phyloP scores from a whole-genome alignment of 805 yeast genomes.

The Geotrichum ghanense region DNA sequence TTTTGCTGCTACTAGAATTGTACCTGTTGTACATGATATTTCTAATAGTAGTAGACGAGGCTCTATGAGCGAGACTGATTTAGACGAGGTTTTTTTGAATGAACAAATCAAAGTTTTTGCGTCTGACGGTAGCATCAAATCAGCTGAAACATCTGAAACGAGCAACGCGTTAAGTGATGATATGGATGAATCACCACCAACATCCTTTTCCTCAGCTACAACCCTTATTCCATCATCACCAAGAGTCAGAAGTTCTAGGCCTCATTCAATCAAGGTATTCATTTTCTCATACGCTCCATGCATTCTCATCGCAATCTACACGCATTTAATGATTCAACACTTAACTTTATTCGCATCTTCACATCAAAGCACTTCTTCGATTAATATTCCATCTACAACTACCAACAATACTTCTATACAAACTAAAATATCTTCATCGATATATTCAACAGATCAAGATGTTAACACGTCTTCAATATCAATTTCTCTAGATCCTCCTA shows the following conservation, averaged over 20 bases:
- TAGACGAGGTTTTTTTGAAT: slow-evolving; percentile 2
- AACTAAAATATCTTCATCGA: background rate
- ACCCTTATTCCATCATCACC: background rate
- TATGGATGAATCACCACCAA: no score
- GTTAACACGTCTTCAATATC: background rate
- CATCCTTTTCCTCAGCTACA: background rate
- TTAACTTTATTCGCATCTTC: slow-evolving; percentile 48
- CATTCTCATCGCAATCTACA: slow-evolving; percentile 63
- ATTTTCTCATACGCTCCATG: slow-evolving; percentile 1
- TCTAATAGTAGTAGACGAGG: background rate
- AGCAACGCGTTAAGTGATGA: no score
- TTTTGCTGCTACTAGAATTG: slow-evolving; percentile 82
- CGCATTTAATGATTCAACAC: slow-evolving; percentile 86
- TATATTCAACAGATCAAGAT: slow-evolving; percentile 2
- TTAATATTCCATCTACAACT: slow-evolving; percentile 5
- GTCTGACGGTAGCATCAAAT: slow-evolving; percentile 6
- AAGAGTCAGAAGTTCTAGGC: background rate
- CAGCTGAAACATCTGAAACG: no score
- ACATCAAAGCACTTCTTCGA: slow-evolving; percentile 4
- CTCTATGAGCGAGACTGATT: slow-evolving; percentile 2
- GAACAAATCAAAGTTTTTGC: slow-evolving; percentile 12
- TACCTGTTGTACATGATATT: slow-evolving; percentile 50
- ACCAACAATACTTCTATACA: slow-evolving; percentile 2
- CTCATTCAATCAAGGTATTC: background rate
- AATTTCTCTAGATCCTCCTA: slow-evolving; percentile 13